Base-by-base conservation (phyloP, 2,329 filamentous ascomycete species). In the Aspergillus phoenicis region DNA sequence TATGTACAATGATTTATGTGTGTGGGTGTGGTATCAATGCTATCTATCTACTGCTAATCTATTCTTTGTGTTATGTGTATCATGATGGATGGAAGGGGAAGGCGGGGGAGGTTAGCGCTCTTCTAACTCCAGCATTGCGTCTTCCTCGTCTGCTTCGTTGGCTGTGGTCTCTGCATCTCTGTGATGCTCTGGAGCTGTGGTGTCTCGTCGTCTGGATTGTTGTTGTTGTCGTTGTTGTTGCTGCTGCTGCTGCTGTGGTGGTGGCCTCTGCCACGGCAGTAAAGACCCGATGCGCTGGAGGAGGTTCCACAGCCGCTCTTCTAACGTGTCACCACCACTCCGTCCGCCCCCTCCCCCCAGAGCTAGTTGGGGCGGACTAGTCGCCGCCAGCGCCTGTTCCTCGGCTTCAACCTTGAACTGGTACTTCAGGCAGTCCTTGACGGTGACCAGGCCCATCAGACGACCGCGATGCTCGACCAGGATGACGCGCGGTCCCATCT, bases 351-450 rank as follows among this genome's bases (percentile, higher is more conserved):
- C 67, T 0, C 66, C 68, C 2, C 69, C 71, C 7, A 72, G 64
- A 0, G 68, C 62, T 3, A 64, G 62, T 17, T 67, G 69, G 2
- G 72, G 67, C 1, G 67, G 63, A 33, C 68, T 70, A 7, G 74
- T 73, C 43, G 74, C 72, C n/a, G 75, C 71, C 6, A 77, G 68
- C 0, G 73, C 74, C 68, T 91, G 88, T 77, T 95, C 93, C 45
- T 90, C 87, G 8, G 91, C 91, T 76, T 99, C 95, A 0, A 91
- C 91, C 80, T 95, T 96, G 85, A 98, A 97, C 76, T 99, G 94
- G 72, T 96, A 98, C 75, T 95, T 96, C 59, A 99, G 81, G 68
- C 95, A 98, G 75, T 99, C 95, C 76, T 99, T 99, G 64, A 97
- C 91, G 0, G 95, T 99, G 0, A 99, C 91, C 0, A 99, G 83